Base-by-base conservation (phyloP, 1,284 basidiomycete species). In the Vanrija sp. region DNA sequence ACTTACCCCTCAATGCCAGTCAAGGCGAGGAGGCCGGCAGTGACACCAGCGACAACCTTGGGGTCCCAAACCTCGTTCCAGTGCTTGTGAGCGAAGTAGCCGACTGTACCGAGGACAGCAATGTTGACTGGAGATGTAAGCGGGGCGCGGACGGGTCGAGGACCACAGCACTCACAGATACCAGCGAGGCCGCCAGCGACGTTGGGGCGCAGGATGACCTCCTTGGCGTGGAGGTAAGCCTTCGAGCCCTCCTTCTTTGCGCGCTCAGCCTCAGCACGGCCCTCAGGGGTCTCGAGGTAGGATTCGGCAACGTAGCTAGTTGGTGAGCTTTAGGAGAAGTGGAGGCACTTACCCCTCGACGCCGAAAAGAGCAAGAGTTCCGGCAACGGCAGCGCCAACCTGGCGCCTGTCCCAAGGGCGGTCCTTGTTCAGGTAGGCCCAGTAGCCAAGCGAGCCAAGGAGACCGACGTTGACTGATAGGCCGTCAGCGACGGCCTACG, bases 31-130 rank as follows among this genome's bases (percentile, higher is more conserved):
- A 92, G 73, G 15, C 86, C 87, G 48, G 84, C 81, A 9, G 83
- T 79, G 26, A 87, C 78, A 8, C 83, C 82, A 21, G 84, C 84
- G 7, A 91, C 82, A 10, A 81, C 73, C 18, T 85, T 80, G 60
- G 82, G 78, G 73, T 91, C 87, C 89, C 89, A 91, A 14, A 83
- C 83, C 55, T 76, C 74, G 75, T 79, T 69, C 87, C 89, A 90
- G 74, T 89, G 81, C 52, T 76, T 70, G 76, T 88, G 89, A 0
- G 83, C 81, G 57, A 83, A 77, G 73, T 86, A 91, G 2, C 86
- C 85, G 28, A 89, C 77, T 3, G 83, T 76, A 10, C 86, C 85
- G 25, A 91, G 67, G 18, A 91, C 73, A 14, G 81, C 85, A 5
- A 86, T 73, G 69, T 91, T 91, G 57, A 87, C 85, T 86, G 62